phyloP scores from a whole-genome alignment of 306 rosid genomes.

The Biancaea sappan region DNA sequence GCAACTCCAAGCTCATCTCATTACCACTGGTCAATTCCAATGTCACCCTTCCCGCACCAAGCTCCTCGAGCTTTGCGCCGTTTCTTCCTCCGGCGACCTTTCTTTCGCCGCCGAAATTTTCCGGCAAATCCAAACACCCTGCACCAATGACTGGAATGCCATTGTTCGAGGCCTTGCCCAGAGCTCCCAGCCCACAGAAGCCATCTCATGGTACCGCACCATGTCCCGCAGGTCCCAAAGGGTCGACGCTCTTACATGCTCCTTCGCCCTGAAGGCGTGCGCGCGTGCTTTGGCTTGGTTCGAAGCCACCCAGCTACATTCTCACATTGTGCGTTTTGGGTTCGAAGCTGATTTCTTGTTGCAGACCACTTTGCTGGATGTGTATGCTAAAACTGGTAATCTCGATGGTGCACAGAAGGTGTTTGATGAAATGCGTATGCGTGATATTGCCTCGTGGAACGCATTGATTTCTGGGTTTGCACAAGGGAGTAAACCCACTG shows the following conservation, averaged over 20 bases:
- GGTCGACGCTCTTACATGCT: slow-evolving; percentile 80
- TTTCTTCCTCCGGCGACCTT: slow-evolving; percentile 63
- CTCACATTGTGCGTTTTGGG: slow-evolving; percentile 65
- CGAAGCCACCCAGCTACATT: slow-evolving; percentile 70
- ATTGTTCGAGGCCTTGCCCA: slow-evolving; percentile 78
- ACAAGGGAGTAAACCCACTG: slow-evolving; percentile 66
- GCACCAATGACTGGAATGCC: slow-evolving; percentile 85
- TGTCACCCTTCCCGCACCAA: slow-evolving; percentile 58
- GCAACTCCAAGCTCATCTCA: slow-evolving; percentile 73
- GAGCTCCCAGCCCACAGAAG: slow-evolving; percentile 66
- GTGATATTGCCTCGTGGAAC: slow-evolving; percentile 85
- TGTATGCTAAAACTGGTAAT: slow-evolving; percentile 67
- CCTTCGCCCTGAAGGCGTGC: slow-evolving; percentile 81
- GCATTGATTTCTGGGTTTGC: slow-evolving; percentile 84
- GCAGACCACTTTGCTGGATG: slow-evolving; percentile 76
- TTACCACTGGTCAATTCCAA: slow-evolving; percentile 63
- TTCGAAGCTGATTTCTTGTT: slow-evolving; percentile 56
- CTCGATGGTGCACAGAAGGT: slow-evolving; percentile 61
- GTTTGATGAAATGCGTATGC: slow-evolving; percentile 68
- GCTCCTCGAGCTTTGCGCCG: slow-evolving; percentile 71
- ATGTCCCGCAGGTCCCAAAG: slow-evolving; percentile 46
- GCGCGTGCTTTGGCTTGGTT: slow-evolving; percentile 71
- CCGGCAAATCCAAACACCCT: slow-evolving; percentile 53
- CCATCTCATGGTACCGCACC: slow-evolving; percentile 61
- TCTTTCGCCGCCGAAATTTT: slow-evolving; percentile 57